Conservation (phyloP, 2,329 filamentous ascomycete genomes). For the Phaeosphaeriaceae sp. region DNA sequence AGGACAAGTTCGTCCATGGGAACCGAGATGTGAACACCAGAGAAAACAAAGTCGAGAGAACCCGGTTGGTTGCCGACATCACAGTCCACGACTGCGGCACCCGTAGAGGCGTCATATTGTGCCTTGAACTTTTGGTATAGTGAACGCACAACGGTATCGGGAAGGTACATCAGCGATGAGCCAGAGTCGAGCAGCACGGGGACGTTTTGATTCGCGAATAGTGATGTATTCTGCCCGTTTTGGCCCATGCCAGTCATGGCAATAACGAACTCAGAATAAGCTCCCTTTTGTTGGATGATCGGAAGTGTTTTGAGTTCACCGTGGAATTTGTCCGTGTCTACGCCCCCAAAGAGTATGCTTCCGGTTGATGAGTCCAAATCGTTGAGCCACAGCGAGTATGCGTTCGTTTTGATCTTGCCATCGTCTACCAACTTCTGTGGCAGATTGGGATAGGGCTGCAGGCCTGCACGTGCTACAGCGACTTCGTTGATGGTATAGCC, state of each 20-base stretch:
- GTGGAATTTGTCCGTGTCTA: constrained; percentile 75
- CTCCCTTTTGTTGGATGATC: constrained; percentile 56
- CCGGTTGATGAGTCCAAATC: constrained; percentile 68
- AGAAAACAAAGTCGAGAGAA: constrained; percentile 65
- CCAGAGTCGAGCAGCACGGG: constrained; percentile 75
- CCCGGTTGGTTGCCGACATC: constrained; percentile 54
- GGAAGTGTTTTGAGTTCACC: constrained; percentile 68
- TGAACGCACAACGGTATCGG: constrained; percentile 61
- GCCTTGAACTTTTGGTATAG: constrained; percentile 53
- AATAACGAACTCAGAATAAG: constrained; percentile 62
- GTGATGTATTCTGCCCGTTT: constrained; percentile 50
- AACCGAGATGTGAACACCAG: constrained; percentile 61
- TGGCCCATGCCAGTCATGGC: constrained; percentile 56
- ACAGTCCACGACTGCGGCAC: constrained; percentile 62
- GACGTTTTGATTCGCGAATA: constrained; percentile 52
- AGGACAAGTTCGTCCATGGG: constrained; percentile 63
- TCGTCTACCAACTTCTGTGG: constrained; percentile 69
- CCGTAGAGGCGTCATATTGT: constrained; percentile 49
- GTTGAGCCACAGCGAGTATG: constrained; percentile 72
- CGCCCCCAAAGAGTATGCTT: constrained; percentile 79
- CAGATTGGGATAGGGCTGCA: constrained; percentile 63
- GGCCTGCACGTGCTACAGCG: constrained; percentile 64
- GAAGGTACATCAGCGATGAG: constrained; percentile 74
- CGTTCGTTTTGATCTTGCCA: constrained; percentile 66
- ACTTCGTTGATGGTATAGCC: constrained; percentile 84